These are phyloP conservation scores for Diaporthe ampelina DNA, from an alignment of 2,329 filamentous ascomycete genomes.

Conservation along the genomic window DNA sequence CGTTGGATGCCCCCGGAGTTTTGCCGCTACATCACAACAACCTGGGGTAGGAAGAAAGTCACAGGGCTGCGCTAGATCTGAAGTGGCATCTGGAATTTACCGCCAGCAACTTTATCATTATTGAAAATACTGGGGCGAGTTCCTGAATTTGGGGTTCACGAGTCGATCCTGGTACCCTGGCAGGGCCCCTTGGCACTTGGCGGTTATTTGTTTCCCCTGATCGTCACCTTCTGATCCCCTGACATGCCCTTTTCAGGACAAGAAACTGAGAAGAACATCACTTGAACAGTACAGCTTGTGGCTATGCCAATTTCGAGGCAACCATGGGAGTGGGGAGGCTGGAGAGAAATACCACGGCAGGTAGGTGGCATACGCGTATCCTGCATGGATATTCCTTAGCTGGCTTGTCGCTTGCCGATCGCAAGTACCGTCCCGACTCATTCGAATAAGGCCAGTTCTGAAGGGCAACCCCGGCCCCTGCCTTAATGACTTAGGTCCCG, in stretches of 20 bases:
- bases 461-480: not conserved
- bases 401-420: conserved; percentile 4
- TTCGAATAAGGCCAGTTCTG: not conserved
- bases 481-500: conserved; percentile 2
- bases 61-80: conserved; percentile 8
- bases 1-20: not conserved
- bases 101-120: not conserved
- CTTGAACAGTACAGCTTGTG: not conserved
- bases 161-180: conserved; percentile 3
- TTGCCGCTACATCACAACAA: not conserved
- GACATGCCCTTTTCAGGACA: conserved; percentile 14
- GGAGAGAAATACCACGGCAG: not conserved
- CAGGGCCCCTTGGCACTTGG: not conserved
- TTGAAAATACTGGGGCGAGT: not conserved
- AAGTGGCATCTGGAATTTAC: not conserved
- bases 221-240: not conserved
- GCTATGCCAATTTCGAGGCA: not conserved
- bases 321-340: not conserved
- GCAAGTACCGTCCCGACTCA: conserved; percentile 21
- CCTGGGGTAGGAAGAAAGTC: not conserved
- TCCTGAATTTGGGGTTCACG: not conserved
- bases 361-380: conserved; percentile 15
- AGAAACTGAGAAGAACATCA: not conserved
- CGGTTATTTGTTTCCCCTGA: conserved; percentile 31
- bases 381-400: conserved; percentile 1